phyloP scores from a whole-genome alignment of 345 rosid species.

The Arabidopsis suecica region DNA sequence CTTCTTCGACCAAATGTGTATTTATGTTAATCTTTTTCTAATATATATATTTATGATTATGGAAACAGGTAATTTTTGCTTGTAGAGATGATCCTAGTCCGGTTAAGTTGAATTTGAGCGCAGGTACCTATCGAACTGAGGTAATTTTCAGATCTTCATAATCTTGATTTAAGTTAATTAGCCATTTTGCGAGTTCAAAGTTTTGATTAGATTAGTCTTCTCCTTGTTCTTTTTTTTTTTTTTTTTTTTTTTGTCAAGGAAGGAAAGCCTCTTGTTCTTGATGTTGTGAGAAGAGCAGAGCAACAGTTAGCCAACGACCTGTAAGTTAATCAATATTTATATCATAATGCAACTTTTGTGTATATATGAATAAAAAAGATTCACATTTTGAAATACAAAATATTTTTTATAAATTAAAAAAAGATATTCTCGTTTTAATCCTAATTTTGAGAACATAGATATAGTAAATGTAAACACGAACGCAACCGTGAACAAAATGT shows the following conservation, averaged over 20 bases:
- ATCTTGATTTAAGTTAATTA: not conserved
- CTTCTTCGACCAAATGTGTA: not conserved
- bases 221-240: not conserved
- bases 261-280: constrained; percentile 79
- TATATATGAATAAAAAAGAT: not conserved
- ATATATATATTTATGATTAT: not conserved
- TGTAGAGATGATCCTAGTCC: constrained; percentile 81
- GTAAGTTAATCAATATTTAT: constrained; percentile 46
- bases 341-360: not conserved
- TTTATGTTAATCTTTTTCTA: not conserved
- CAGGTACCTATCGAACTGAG: constrained; percentile 86
- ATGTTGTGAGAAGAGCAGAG: constrained; percentile 81
- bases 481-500: not conserved
- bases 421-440: not conserved
- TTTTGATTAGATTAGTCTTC: constrained; percentile 17
- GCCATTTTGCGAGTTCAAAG: not conserved
- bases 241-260: constrained; percentile 53
- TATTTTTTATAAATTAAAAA: not conserved
- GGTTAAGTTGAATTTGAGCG: constrained; percentile 68
- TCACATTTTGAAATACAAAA: not conserved
- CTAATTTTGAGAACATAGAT: not conserved
- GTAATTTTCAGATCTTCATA: constrained; percentile 44
- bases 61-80: constrained; percentile 71
- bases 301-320: constrained; percentile 68
- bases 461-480: not conserved